Evolutionary conservation across 2,329 filamentous ascomycete species (phyloP), one percentile per base, ranked within the genome.

Genomic region (Neoarthrinium moseri): DNA sequence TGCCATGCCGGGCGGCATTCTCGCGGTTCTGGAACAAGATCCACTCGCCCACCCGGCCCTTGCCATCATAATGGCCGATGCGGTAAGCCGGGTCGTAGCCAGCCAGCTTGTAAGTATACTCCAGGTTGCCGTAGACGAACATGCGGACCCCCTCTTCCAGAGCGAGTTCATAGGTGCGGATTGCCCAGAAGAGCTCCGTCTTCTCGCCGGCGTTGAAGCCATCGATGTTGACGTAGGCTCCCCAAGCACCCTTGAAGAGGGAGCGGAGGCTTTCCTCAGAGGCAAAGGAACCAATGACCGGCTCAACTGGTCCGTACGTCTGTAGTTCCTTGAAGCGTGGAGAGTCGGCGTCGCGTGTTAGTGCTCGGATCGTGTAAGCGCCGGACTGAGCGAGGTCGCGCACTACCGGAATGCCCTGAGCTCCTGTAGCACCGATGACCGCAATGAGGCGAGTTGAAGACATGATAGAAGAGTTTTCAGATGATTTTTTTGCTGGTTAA

Each of bases 221-320:
- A 50, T 80, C 76, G 33, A 77, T 72, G 54, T 80, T 80, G 38
- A 80, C 62, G 51, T 74, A 80, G 4, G 74, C 74, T n/a, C 69
- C 71, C 51, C 70, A 67, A 37, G 69, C 71, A 5, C 69, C 72
- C 8, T 55, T 53, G 53, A 77, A 73, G 0, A 70, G 72, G 1
- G 60, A 56, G 13, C 71, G 70, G 0, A 79, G 68, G 47, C 65
- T 58, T 0, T 51, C 47, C 52, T 78, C 75, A 30, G 64, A 69
- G 17, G 71, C 70, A 47, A 77, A 74, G 2, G 68, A 72, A 23
- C 78, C 77, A 43, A 68, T 56, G 6, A 76, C 39, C 2, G 78
- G 60, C 24, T 72, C 65, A n/a, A 80, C 71, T 27, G 74, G 67
- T 2, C 69, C 67, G 12, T 74, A 63, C 0, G 61, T 51, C 18